A percentile compares a stretch with the other conserved stretches of the same genome.
These are phyloP conservation scores for Clarireedia monteithiana DNA, from an alignment of 2,329 filamentous ascomycete genomes.

Conservation along the genomic window DNA sequence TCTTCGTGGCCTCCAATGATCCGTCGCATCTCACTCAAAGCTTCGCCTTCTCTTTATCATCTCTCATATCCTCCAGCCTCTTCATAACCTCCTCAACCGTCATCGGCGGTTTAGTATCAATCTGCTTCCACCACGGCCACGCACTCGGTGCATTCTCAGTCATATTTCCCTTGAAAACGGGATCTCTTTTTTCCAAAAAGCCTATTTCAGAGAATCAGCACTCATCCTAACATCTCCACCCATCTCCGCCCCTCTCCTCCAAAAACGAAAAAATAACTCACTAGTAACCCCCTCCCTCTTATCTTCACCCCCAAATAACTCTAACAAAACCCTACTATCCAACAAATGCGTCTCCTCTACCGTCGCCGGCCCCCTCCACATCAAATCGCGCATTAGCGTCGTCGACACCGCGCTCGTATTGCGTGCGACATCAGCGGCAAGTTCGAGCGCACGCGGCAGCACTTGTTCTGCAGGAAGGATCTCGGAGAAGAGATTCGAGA, in stretches of 20 bases:
- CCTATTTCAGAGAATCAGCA: background rate
- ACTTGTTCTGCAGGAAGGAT: conserved; percentile 53
- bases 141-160: conserved; percentile 43
- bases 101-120: conserved; percentile 34
- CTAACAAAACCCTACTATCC: conserved; percentile 57
- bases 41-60: background rate
- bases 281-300: conserved; percentile 52
- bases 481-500: conserved; percentile 59
- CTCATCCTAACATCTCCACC: no score
- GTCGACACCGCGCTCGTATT: conserved; percentile 59
- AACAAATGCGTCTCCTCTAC: conserved; percentile 61
- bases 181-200: conserved; percentile 53
- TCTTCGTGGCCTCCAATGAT: no score
- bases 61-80: conserved; percentile 10
- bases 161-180: conserved; percentile 49
- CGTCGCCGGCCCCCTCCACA: conserved; percentile 50
- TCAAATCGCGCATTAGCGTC: conserved; percentile 63
- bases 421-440: conserved; percentile 58
- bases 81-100: conserved; percentile 17
- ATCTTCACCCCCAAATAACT: conserved; percentile 47
- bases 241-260: no score
- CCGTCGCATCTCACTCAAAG: no score
- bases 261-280: background rate
- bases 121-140: conserved; percentile 53
- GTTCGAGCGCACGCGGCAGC: conserved; percentile 53